These are phyloP conservation scores for Leishmania turanica DNA, from an alignment of 208 protist species.

Conservation along the genomic window DNA sequence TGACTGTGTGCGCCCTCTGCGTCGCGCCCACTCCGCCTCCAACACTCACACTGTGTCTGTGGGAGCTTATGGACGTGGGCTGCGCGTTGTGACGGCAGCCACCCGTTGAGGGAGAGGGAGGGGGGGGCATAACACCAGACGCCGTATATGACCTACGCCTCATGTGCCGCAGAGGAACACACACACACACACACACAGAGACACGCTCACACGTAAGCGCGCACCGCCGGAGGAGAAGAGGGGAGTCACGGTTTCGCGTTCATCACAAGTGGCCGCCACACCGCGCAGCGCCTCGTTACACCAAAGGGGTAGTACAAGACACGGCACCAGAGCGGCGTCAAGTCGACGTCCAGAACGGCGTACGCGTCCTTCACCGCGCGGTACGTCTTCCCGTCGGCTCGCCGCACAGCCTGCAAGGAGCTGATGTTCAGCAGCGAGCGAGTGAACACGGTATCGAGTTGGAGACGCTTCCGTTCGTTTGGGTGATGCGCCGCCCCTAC, in stretches of 20 bases:
- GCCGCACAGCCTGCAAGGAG: conserved; percentile 5
- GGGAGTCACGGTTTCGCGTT: not conserved
- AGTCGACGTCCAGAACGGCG: conserved; percentile 47
- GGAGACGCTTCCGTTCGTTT: not conserved
- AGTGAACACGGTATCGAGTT: conserved; percentile 32
- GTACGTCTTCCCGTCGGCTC: conserved; percentile 16
- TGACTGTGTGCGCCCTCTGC: not conserved
- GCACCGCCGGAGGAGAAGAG: not conserved
- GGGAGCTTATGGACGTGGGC: too few species aligned
- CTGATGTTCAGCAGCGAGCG: conserved; percentile 26
- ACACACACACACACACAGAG: not conserved
- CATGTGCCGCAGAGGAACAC: not conserved
- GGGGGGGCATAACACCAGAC: not conserved
- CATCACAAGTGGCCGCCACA: conserved; percentile 45
- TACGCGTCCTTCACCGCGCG: conserved; percentile 25
- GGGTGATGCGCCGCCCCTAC: conserved; percentile 6
- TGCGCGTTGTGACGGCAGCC: too few species aligned
- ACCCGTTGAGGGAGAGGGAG: too few species aligned
- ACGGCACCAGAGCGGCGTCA: conserved; percentile 68
- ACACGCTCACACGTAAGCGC: not conserved
- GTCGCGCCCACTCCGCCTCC: not conserved
- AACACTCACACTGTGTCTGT: not conserved
- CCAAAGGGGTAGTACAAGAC: conserved; percentile 76
- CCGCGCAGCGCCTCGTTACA: conserved; percentile 47
- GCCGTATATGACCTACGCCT: too few species aligned